phyloP scores from a whole-genome alignment of 805 yeast species.

The Kluyveromyces wickerhamii region DNA sequence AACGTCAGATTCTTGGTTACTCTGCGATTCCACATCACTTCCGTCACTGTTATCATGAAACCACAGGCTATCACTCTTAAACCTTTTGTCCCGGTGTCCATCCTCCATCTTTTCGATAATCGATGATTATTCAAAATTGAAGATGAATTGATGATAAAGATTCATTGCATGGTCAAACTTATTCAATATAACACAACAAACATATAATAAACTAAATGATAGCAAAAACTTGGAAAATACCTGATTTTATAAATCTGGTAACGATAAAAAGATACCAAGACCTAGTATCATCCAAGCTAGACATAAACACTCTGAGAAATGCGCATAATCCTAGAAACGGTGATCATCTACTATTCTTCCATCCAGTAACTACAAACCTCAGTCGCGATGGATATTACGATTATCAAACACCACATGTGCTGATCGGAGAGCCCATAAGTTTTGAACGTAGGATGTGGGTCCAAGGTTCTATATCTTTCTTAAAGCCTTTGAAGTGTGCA shows the following conservation, averaged over 20 bases:
- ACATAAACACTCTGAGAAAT: too few species aligned
- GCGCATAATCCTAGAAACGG: too few species aligned
- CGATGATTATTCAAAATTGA: too few species aligned
- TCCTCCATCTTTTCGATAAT: too few species aligned
- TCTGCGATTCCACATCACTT: too few species aligned
- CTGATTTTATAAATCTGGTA: neutral
- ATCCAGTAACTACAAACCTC: slow-evolving; percentile 43
- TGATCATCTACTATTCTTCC: slow-evolving; percentile 54
- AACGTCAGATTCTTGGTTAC: neutral
- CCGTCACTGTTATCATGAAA: too few species aligned
- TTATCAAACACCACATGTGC: slow-evolving; percentile 54
- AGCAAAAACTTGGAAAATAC: neutral
- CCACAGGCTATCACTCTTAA: too few species aligned
- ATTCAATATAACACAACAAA: too few species aligned
- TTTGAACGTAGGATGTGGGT: slow-evolving; percentile 73
- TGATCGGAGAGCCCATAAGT: slow-evolving; percentile 12
- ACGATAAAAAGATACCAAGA: neutral
- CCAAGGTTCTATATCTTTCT: slow-evolving; percentile 51
- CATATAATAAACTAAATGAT: too few species aligned
- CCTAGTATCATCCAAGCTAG: neutral
- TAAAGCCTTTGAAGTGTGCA: slow-evolving; percentile 31
- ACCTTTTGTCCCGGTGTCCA: too few species aligned
- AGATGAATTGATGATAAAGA: too few species aligned
- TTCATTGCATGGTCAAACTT: too few species aligned
- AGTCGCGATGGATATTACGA: slow-evolving; percentile 76